Evolutionary conservation across 2,329 filamentous ascomycete genomes (phyloP).

Genomic region (Fusarium vanettenii): DNA sequence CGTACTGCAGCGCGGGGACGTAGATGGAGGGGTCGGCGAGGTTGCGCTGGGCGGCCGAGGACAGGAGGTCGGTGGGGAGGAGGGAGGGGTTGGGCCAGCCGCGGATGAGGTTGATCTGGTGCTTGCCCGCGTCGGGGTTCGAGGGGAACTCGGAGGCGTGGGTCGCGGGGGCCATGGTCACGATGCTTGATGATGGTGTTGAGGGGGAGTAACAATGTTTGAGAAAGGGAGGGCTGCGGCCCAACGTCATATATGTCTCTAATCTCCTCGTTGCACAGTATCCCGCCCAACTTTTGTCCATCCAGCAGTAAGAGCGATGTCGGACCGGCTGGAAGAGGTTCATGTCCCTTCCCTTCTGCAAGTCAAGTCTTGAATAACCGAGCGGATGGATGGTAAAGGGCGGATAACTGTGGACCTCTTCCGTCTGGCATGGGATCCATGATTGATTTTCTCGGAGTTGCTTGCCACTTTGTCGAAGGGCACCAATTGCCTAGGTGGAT

Average conservation of each 20-base stretch:
- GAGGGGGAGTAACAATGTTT: constrained; percentile 1
- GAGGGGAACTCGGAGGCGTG: constrained; percentile 25
- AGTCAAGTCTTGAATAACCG: background rate
- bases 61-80: constrained; percentile 73
- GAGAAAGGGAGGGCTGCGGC: background rate
- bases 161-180: constrained; percentile 2
- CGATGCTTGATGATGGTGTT: constrained; percentile 3
- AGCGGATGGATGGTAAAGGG: constrained; percentile 4
- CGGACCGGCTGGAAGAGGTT: constrained; percentile 27
- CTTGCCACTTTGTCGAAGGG: background rate
- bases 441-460: background rate
- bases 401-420: constrained; percentile 39
- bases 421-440: background rate
- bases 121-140: constrained; percentile 45
- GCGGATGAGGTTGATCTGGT: constrained; percentile 71
- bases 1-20: constrained; percentile 79
- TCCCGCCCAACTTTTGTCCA: background rate
- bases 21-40: constrained; percentile 70
- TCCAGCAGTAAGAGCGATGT: constrained; percentile 32
- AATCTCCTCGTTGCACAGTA: background rate
- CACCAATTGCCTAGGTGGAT: background rate
- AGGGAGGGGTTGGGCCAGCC: constrained; percentile 75
- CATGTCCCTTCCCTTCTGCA: constrained; percentile 17
- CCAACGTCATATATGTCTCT: background rate
- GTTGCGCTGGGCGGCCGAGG: constrained; percentile 68